Evolutionary conservation across 2,329 filamentous ascomycete species (phyloP), one percentile per base, ranked within the genome.

Genomic region (Hypoxylon sp.): DNA sequence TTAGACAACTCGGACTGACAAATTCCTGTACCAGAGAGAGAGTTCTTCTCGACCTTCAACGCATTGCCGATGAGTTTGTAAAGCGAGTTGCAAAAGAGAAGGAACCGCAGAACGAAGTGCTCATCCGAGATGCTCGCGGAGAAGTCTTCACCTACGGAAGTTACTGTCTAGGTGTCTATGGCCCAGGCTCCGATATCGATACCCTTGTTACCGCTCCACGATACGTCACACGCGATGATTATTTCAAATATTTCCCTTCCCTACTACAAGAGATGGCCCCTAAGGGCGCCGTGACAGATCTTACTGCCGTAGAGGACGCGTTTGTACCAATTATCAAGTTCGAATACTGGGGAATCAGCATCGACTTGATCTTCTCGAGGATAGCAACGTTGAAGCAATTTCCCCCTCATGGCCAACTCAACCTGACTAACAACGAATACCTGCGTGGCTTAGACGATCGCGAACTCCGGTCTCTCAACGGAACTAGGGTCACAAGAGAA

Each of bases 321-420:
- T 97, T 93, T 76, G 95, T 98, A 6, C 96, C 96, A 52, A 97
- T 99, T 78, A 98, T 99, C 84, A 98, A 98, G 79, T 93, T 98
- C 76, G 93, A 97, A 78, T 93, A 97, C 73, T 90, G 87, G 57
- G 93, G 91, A 54, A 97, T 99, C 78, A 96, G 93, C 79, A 97
- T 99, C 78, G 96, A 99, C 86, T 83, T 99, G 73, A 97, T 98
- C 78, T 94, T 94, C 81, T 92, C 92, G 71, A 87, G 92, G 61
- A 88, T 97, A 72, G 84, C 91, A 67, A 86, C 87, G 19, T 83
- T 94, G 72, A 88, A 89, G 73, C 87, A 93, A 73, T 87, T 97
- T 71, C 90, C 92, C 26, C 79, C 82, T 3, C 87, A 90, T 39
- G 86, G 89, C 55, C 86, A 92, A 66, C 87, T 96, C 68, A 89